Conservation (phyloP, 768 basidiomycete species). For the Polyporus arcularius region DNA sequence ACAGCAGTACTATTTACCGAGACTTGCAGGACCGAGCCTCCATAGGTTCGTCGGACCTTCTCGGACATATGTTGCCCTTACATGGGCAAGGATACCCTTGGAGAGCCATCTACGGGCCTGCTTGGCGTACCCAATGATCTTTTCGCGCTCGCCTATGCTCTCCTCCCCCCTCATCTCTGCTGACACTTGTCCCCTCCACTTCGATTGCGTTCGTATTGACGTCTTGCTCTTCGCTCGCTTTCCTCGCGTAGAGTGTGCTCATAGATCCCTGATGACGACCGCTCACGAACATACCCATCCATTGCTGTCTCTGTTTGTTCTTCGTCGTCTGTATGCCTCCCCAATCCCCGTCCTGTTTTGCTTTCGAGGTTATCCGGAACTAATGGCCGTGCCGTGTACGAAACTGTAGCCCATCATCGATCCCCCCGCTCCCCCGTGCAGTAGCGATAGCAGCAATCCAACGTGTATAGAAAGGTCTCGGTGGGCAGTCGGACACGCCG, state of each 20-base stretch:
- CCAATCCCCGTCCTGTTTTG: background rate
- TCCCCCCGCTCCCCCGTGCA: background rate
- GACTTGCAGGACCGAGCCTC: background rate
- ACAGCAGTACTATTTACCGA: background rate
- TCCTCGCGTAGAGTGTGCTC: background rate
- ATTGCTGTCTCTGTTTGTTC: background rate
- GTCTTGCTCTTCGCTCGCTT: background rate
- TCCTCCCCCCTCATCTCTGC: background rate
- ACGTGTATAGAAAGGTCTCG: background rate
- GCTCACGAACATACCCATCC: background rate
- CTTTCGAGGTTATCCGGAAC: background rate
- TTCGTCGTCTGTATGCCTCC: background rate
- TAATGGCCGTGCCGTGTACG: background rate
- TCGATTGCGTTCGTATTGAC: background rate
- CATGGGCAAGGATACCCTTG: conserved; percentile 6
- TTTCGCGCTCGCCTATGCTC: background rate
- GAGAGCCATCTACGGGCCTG: background rate
- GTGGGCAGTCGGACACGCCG: too few species aligned
- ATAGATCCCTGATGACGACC: background rate
- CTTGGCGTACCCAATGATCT: conserved; percentile 1
- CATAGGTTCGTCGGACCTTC: background rate
- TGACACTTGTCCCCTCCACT: background rate
- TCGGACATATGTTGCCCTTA: background rate
- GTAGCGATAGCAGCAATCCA: background rate
- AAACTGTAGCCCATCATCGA: background rate